A percentile compares a stretch with the other conserved stretches of the same genome.
These are phyloP conservation scores for Plectosphaerella cucumerina DNA, from an alignment of 2,329 filamentous ascomycete genomes.

Conservation along the genomic window DNA sequence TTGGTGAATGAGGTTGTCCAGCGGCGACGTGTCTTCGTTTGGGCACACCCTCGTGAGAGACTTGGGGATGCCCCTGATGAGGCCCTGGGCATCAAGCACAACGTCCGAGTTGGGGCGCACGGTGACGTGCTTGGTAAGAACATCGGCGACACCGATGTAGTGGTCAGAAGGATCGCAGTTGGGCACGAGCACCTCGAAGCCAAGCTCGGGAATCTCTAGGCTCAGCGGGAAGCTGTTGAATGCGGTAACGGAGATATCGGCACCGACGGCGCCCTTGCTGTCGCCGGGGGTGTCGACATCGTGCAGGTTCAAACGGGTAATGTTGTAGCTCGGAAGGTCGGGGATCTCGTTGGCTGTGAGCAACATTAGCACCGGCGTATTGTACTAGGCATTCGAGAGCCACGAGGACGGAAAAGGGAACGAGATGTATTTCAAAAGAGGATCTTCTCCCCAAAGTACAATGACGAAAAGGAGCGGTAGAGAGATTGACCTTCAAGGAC, in stretches of 20 bases:
- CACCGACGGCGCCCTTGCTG: constrained; percentile 65
- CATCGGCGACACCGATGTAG: constrained; percentile 75
- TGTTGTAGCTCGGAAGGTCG: constrained; percentile 73
- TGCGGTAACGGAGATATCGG: constrained; percentile 69
- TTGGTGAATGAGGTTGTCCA: constrained; percentile 75
- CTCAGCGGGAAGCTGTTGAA: constrained; percentile 76
- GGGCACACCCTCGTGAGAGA: constrained; percentile 72
- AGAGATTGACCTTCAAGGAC: constrained; percentile 78
- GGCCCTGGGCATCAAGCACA: constrained; percentile 63
- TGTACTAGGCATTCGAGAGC: not conserved
- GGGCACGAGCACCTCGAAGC: constrained; percentile 80
- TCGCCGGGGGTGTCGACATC: constrained; percentile 54
- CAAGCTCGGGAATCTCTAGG: constrained; percentile 72
- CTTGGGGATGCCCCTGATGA: constrained; percentile 70
- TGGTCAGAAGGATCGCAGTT: constrained; percentile 70
- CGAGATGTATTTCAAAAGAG: constrained; percentile 19
- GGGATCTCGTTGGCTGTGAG: constrained; percentile 66
- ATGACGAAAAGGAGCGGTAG: constrained; percentile 58
- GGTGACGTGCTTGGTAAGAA: constrained; percentile 61
- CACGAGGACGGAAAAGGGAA: constrained; percentile 1
- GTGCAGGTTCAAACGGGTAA: constrained; percentile 74
- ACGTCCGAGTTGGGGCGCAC: constrained; percentile 67
- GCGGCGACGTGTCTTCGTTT: constrained; percentile 70
- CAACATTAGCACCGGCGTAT: constrained; percentile 15
- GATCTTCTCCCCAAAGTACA: constrained; percentile 58